Base-by-base conservation (phyloP, 106 monocot species). In the Dioscorea zingiberensis region DNA sequence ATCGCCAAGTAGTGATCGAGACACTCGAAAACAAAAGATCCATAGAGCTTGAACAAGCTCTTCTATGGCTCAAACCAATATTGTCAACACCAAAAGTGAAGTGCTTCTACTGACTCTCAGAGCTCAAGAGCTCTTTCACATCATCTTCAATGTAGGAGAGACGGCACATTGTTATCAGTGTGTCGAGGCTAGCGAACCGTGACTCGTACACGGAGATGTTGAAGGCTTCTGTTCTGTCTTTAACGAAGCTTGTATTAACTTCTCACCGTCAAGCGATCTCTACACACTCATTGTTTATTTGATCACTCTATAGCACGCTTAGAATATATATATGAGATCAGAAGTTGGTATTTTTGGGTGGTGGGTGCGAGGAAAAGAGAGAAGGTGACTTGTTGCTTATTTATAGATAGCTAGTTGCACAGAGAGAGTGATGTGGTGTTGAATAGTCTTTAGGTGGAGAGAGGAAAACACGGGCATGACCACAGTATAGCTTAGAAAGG, bases 1-100 rank as follows among this genome's bases (percentile, higher is more conserved):
- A 47, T 62, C 53, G 11, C 81, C 81, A n/a, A n/a, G 48, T 91
- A 73, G 67, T 56, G 69, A 60, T 90, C 90, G 48, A 90, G n/a
- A 90, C 21, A n/a, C 66, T 60, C 8, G 56, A 47, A 48, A 83
- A 90, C 15, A 85, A 60, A n/a, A 51, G 69, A 60, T 26, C 58
- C 73, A 65, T 90, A 80, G 4, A 90, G n/a, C 47, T 62, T 27
- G 24, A 19, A 29, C 63, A 13, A 75, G 66, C 71, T 83, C 80
- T 6, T 80, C 80, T n/a, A 14, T 44, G 69, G 56, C 48, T 60
- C 21, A 69, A 18, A 17, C 46, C 48, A 19, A 12, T 60, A n/a
- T n/a, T n/a, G 46, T 38, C 77, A 58, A 65, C 68, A 19, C 77
- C 85, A n/a, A 60, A 86, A 83, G 66, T 77, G 75, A 0, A n/a